Evolutionary conservation across 192 early-diverging fungal species (phyloP).

Genomic region (Coemansia sp.): DNA sequence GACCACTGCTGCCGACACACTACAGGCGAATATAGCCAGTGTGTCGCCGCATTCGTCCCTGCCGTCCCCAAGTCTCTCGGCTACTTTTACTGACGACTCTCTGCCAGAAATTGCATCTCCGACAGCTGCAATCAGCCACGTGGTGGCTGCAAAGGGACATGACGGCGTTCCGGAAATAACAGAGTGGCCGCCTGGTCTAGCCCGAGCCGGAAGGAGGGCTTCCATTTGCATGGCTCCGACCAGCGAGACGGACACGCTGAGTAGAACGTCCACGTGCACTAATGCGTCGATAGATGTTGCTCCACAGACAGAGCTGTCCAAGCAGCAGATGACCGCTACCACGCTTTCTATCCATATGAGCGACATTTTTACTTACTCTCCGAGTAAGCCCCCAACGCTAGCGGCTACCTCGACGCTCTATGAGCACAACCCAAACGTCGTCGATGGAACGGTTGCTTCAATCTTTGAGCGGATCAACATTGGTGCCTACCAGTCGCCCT

Average conservation of each 20-base stretch:
- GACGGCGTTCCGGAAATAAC: background rate
- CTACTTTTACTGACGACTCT: background rate
- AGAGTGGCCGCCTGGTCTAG: background rate
- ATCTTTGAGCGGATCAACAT: slow-evolving; percentile 12
- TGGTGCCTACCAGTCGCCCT: background rate
- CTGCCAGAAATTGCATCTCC: background rate
- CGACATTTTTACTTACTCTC: slow-evolving; percentile 21
- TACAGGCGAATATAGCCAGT: background rate
- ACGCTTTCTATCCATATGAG: slow-evolving; percentile 23
- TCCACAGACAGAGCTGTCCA: background rate
- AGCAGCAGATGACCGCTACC: background rate
- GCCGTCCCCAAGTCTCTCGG: slow-evolving; percentile 2
- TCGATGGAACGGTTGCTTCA: slow-evolving; percentile 6
- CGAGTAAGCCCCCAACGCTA: background rate
- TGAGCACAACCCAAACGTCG: background rate
- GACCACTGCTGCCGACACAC: background rate
- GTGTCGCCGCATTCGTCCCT: slow-evolving; percentile 1
- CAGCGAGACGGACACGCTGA: background rate
- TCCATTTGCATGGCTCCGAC: background rate
- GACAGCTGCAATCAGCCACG: background rate
- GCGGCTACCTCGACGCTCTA: background rate
- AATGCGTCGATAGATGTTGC: background rate
- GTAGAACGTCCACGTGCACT: background rate
- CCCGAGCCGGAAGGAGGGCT: background rate
- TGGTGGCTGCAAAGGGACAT: background rate